Percentiles rank a stretch among this genome's conserved stretches.
Evolutionary conservation across 768 basidiomycete genomes (phyloP).

Genomic region (Suillus sp.): DNA sequence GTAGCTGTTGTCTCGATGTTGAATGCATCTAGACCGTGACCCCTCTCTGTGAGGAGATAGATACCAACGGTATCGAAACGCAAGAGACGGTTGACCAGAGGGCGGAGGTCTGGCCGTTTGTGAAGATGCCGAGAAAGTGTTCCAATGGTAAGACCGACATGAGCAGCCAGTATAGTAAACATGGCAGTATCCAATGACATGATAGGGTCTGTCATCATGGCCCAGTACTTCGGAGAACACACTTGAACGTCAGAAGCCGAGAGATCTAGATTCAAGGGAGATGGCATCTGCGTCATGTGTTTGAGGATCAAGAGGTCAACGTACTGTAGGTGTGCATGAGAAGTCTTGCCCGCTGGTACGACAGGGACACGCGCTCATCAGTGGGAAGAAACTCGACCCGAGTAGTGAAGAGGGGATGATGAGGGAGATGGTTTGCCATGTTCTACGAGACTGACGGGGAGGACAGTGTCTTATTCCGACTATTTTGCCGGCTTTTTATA

Average conservation of each 20-base stretch:
- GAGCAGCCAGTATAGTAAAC: conserved; percentile 54
- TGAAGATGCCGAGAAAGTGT: conserved; percentile 53
- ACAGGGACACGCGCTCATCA: conserved; percentile 50
- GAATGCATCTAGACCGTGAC: conserved; percentile 61
- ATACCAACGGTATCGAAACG: conserved; percentile 56
- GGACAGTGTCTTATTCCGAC: conserved; percentile 19
- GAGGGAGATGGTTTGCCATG: conserved; percentile 18
- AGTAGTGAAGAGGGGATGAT: conserved; percentile 48
- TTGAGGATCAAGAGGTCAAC: conserved; percentile 18
- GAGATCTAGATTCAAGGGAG: conserved; percentile 21
- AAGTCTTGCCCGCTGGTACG: conserved; percentile 53
- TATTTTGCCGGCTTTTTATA: conserved; percentile 22
- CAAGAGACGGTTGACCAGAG: conserved; percentile 51
- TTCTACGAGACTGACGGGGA: conserved; percentile 12
- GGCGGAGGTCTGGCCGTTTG: conserved; percentile 49
- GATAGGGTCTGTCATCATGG: conserved; percentile 55
- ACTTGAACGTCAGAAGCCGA: conserved; percentile 49
- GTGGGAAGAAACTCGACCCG: conserved; percentile 45
- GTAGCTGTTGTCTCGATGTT: conserved; percentile 66
- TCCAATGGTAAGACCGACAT: conserved; percentile 55
- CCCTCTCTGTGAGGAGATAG: conserved; percentile 56
- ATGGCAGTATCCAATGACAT: conserved; percentile 52
- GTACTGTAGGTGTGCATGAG: conserved; percentile 51
- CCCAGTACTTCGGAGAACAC: conserved; percentile 54
- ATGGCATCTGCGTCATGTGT: conserved; percentile 5